Conservation (phyloP, 208 protist genomes). For the Leishmania martiniquensis region DNA sequence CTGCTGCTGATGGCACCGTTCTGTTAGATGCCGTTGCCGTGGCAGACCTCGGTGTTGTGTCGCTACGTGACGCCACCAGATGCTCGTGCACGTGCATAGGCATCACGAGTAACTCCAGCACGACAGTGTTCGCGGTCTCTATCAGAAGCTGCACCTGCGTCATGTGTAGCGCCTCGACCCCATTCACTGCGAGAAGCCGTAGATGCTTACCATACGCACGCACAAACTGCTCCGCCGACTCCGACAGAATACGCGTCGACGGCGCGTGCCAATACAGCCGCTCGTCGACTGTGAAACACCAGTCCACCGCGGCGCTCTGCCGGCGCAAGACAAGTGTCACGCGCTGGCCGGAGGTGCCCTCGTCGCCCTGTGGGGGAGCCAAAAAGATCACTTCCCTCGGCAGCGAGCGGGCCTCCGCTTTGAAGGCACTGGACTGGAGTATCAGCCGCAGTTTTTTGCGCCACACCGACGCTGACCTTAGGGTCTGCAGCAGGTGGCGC, state of each 20-base stretch:
- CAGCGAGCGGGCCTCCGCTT: slow-evolving; percentile 31
- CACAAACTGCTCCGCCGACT: slow-evolving; percentile 33
- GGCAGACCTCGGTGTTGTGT: background rate
- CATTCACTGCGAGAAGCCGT: slow-evolving; percentile 61
- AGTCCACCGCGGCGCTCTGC: slow-evolving; percentile 31
- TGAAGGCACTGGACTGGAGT: slow-evolving; percentile 37
- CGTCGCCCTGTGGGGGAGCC: slow-evolving; percentile 48
- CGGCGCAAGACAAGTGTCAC: slow-evolving; percentile 50
- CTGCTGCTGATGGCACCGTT: background rate
- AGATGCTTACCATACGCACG: slow-evolving; percentile 44
- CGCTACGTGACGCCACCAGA: background rate
- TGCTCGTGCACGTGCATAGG: slow-evolving; percentile 15
- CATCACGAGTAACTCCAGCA: slow-evolving; percentile 67
- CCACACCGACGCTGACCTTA: slow-evolving; percentile 16
- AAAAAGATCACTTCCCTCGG: slow-evolving; percentile 45
- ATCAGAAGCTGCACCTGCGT: slow-evolving; percentile 49
- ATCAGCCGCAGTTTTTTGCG: slow-evolving; percentile 45
- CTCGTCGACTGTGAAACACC: slow-evolving; percentile 37
- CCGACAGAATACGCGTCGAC: slow-evolving; percentile 16
- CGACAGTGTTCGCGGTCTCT: slow-evolving; percentile 44
- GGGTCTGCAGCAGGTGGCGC: slow-evolving; percentile 19
- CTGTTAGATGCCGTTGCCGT: background rate
- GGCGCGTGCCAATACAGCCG: slow-evolving; percentile 28
- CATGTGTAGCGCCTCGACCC: slow-evolving; percentile 54
- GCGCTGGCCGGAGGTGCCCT: slow-evolving; percentile 59